Evolutionary conservation across 2,329 filamentous ascomycete genomes (phyloP), one percentile per base, ranked within the genome.

Genomic region (Pseudocercospora fijiensis): DNA sequence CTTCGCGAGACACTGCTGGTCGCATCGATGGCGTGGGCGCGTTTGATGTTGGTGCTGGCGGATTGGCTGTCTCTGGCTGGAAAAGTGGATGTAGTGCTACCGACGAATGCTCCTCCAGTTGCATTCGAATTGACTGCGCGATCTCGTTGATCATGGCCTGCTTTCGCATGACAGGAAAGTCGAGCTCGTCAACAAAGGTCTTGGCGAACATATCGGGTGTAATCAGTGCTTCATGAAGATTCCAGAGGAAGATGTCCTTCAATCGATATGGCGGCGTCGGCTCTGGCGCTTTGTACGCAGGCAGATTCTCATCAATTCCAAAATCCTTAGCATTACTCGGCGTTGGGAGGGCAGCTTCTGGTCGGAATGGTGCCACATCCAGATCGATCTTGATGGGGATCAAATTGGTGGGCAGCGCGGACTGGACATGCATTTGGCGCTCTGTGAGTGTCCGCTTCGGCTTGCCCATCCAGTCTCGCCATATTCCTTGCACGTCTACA

Each of bases 131-230:
- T 76, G 98, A 93, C 70, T 89, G 92, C 78, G 92, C 93, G 73
- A 99, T 96, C 69, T 94, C 89, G 65, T 86, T 83, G 10, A 92
- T 88, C 70, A 92, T 85, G 13, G 82, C 78, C 16, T 84, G 83
- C 58, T 83, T 83, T 28, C 80, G 74, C 47, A 89, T 85, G 65
- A 91, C 89, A 3, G 94, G 94, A 47, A 99, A 85, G 75, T 99
- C 95, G 47, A 99, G 84, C 75, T 99, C 95, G 68, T 96, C 91
- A 1, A 96, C 93, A 69, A 98, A 87, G 1, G 85, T 88, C 71
- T 90, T 86, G n/a, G 95, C 95, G 75, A 98, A 99, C 74, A 96
- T 90, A 74, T 99, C 95, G 0, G 95, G 96, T 0, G 95, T 99
- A 58, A 93, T 90, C 63, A 97, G 82, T 0, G 91, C 90, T 80